Evolutionary conservation across 768 basidiomycete species (phyloP).

Genomic region (Amanita pseudoporphyria): DNA sequence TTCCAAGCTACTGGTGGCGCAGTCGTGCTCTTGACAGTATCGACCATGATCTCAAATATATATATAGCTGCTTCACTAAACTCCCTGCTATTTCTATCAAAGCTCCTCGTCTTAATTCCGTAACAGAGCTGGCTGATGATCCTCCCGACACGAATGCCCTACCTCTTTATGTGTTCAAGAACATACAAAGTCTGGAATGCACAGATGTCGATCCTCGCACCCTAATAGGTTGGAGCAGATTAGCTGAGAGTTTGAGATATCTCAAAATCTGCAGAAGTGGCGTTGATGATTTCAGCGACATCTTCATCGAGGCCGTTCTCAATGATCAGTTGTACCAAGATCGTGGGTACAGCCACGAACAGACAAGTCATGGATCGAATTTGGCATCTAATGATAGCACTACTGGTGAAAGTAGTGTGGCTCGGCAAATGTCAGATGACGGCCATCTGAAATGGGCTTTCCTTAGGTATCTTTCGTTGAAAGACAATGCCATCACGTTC

Average conservation of each 20-base stretch:
- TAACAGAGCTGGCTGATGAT: conserved; percentile 61
- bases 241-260: conserved; percentile 60
- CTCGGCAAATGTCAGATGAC: conserved; percentile 19
- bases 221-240: conserved; percentile 74
- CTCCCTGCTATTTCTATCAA: conserved; percentile 68
- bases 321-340: conserved; percentile 63
- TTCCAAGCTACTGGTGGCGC: conserved; percentile 70
- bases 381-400: neutral
- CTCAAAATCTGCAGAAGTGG: conserved; percentile 75
- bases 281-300: conserved; percentile 67
- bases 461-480: conserved; percentile 64
- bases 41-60: conserved; percentile 72
- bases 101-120: conserved; percentile 53
- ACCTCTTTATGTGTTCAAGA: conserved; percentile 81
- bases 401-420: neutral
- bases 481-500: conserved; percentile 77
- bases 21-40: conserved; percentile 45
- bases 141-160: conserved; percentile 65
- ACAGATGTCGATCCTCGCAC: conserved; percentile 76
- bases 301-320: conserved; percentile 72
- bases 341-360: neutral
- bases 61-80: conserved; percentile 88
- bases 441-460: conserved; percentile 61
- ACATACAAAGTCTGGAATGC: conserved; percentile 66
- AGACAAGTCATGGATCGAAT: neutral